Evolutionary conservation across 225 moss, liverwort and hornwort genomes (phyloP).

Genomic region (Sphagnum contortum): DNA sequence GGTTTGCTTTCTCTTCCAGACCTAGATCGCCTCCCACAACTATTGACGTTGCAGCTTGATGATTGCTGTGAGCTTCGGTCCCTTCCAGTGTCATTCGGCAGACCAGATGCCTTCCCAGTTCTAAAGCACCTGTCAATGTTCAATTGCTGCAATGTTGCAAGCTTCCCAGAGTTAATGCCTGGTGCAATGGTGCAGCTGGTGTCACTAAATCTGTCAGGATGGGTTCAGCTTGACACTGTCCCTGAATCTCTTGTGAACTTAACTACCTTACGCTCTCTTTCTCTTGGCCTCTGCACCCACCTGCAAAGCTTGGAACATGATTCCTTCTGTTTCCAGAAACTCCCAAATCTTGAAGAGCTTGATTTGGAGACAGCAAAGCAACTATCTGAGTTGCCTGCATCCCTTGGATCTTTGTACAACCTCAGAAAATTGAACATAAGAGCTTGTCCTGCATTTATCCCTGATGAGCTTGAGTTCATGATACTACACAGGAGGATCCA

Average conservation of each 20-base stretch:
- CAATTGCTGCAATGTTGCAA: conserved; percentile 7
- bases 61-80: neutral
- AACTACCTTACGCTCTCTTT: neutral
- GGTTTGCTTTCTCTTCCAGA: conserved; percentile 10
- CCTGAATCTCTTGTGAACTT: conserved; percentile 2
- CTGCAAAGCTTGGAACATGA: neutral
- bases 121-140: neutral
- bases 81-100: conserved; percentile 12
- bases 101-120: conserved; percentile 11
- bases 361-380: neutral
- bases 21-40: conserved; percentile 8
- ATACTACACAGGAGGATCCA: no score
- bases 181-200: conserved; percentile 13
- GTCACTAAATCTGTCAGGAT: neutral
- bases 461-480: no score
- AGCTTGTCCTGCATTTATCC: no score
- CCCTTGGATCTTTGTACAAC: neutral
- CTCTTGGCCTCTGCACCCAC: neutral
- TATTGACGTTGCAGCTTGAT: conserved; percentile 1
- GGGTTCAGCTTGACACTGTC: conserved; percentile 1
- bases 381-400: neutral
- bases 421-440: no score
- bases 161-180: conserved; percentile 8
- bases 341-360: conserved; percentile 1
- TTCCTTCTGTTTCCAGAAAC: neutral